Evolutionary conservation across 257 asterid genomes (phyloP), one percentile per base, ranked within the genome.

Genomic region (Plantago ovata): DNA sequence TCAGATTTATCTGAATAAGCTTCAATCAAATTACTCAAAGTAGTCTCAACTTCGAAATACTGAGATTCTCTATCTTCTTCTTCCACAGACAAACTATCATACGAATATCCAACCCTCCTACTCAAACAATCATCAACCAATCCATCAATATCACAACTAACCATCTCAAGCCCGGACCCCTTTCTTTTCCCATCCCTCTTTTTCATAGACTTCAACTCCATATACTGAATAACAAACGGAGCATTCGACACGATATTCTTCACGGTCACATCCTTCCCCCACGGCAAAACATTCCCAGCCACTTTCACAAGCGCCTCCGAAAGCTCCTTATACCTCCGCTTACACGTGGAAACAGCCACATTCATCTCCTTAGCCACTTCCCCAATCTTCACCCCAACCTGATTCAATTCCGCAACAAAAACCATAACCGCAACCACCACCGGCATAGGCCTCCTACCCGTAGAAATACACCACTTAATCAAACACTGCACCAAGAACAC

Each of bases 391-490:
- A 81, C 70, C 3, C 44, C 61, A 14, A 81, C 62, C 51, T 68
- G 63, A 72, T 92, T 92, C 72, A 92, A 43, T 62, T 76, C 72
- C 3, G 75, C 79, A 43, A 85, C 86, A 68, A 88, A 80, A 50
- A 83, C 80, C 82, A 85, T 72, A 33, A 88, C 82, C 6, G 93
- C 95, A 19, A 78, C 93, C 72, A 87, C 95, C 64, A 85, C 84
- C 1, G 94, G 95, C 81, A 81, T 73, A 0, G 94, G 95, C 62
- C 76, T 71, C 72, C 93, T 78, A 42, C 95, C 96, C 0, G 96
- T 88, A 7, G 93, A 87, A 41, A 92, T 63, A 60, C 71, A 87
- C 96, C 95, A 92, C 72, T 87, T 92, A 69, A 85, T 77, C 75
- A 90, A 79, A 69, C 96, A 87, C 72, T 92, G 94, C 68, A 92